phyloP scores from a whole-genome alignment of 2,329 filamentous ascomycete species.

The Hymenoscyphus repandus region DNA sequence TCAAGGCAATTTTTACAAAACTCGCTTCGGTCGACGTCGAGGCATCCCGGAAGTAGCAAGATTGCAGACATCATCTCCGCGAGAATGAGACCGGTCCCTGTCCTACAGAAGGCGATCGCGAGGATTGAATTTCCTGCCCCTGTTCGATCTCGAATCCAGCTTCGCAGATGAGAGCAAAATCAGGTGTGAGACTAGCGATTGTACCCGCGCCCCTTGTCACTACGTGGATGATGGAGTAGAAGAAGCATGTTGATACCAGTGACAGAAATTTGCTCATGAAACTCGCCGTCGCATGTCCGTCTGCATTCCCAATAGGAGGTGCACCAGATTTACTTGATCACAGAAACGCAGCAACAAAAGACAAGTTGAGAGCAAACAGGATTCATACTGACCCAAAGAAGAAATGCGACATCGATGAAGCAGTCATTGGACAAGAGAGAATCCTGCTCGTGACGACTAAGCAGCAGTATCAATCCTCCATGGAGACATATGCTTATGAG shows the following conservation, averaged over 20 bases:
- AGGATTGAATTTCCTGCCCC: slow-evolving; percentile 20
- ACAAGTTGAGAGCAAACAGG: neutral
- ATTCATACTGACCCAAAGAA: neutral
- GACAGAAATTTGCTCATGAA: slow-evolving; percentile 9
- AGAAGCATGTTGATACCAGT: slow-evolving; percentile 13
- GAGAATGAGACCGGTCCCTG: neutral
- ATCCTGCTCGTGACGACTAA: slow-evolving; percentile 16
- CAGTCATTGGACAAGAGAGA: slow-evolving; percentile 10
- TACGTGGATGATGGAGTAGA: slow-evolving; percentile 18
- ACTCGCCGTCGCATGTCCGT: slow-evolving; percentile 12
- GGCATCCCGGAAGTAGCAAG: neutral
- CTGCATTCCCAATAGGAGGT: neutral
- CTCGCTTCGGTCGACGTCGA: slow-evolving; percentile 3
- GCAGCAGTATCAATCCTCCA: slow-evolving; percentile 6
- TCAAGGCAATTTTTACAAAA: too few relatives aligned
- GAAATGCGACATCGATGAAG: neutral
- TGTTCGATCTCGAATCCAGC: slow-evolving; percentile 11
- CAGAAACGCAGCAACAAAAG: neutral
- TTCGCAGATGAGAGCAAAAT: slow-evolving; percentile 10
- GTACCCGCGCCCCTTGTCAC: slow-evolving; percentile 15
- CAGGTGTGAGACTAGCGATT: slow-evolving; percentile 16
- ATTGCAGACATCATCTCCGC: slow-evolving; percentile 5
- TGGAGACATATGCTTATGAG: slow-evolving; percentile 8
- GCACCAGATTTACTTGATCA: neutral
- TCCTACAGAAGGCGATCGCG: slow-evolving; percentile 1